Evolutionary conservation across 108 stramenopile genomes (phyloP), one percentile per base, ranked within the genome.

Genomic region (Epithemia pelagica): DNA sequence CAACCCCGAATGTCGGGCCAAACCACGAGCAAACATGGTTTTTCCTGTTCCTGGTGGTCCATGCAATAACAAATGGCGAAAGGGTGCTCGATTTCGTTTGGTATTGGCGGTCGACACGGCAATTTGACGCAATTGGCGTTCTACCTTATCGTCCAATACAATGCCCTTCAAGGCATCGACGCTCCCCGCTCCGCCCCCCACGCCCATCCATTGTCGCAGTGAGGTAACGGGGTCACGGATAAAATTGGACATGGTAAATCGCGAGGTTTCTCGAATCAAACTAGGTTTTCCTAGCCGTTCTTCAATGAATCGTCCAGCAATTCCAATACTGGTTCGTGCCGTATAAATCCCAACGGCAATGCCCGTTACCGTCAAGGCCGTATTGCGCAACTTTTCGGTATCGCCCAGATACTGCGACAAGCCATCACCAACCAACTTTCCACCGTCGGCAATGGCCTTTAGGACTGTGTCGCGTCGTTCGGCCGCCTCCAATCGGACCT

Each of bases 21-120:
- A 82, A 5, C 89, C 82, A 68, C 95, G 89, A 29, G 99, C 99
- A 74, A 99, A 96, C 90, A 99, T 93, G 1, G 99, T 99, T 81
- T 99, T 99, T 29, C 99, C 99, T 1, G 98, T 99, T 31, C 99
- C 99, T 7, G 97, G 97, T 26, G 97, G 96, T 18, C 86, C 99
- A 77, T 99, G 96, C 59, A 99, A 78, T n/a, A 99, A 75, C 64
- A 99, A 80, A 66, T 99, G 97, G 10, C 99, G 93, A 74, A 97
- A 97, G n/a, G 99, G 99, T 21, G 99, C 97, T 15, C 81, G 79
- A 74, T 98, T 98, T 79, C 84, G 83, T 73, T 97, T 97, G n/a
- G 99, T 98, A 71, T 98, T 91, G 28, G 83, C 89, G 5, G 98
- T 98, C 18, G 96, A 91, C 1, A 91, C 88, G 0, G 98, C 96